Percentiles rank a stretch among this genome's conserved stretches.
Conservation (phyloP, 2,329 filamentous ascomycete species). For the Exophiala calicioides region DNA sequence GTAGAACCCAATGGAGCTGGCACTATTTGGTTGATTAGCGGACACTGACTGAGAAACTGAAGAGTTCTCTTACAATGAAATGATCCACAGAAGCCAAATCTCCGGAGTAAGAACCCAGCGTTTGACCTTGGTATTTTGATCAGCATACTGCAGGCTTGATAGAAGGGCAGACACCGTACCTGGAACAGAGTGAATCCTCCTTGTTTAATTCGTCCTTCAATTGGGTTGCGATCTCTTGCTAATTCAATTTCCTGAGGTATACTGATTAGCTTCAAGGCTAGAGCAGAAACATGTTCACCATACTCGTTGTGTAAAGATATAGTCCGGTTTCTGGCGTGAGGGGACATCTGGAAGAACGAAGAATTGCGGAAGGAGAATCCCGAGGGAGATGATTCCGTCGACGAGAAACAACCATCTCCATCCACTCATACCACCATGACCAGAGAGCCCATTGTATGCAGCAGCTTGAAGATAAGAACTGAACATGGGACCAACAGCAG, state of each 20-base stretch:
- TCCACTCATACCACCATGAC: conserved; percentile 50
- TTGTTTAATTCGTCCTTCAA: conserved; percentile 2
- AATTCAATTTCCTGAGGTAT: conserved; percentile 1
- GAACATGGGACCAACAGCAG: conserved; percentile 46
- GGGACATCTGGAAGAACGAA: conserved; percentile 1
- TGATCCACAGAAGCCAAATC: conserved; percentile 4
- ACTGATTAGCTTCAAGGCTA: neutral
- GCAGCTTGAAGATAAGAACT: conserved; percentile 59
- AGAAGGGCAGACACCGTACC: neutral
- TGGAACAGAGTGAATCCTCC: neutral
- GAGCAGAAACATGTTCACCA: neutral
- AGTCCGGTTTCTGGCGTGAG: neutral
- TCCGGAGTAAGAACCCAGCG: conserved; percentile 1
- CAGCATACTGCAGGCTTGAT: too few species aligned
- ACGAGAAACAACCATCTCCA: conserved; percentile 42
- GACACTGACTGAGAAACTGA: too few species aligned
- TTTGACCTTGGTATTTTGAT: neutral
- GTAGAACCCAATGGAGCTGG: neutral
- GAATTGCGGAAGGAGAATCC: conserved; percentile 3
- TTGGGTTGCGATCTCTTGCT: conserved; percentile 4
- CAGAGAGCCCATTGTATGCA: conserved; percentile 55
- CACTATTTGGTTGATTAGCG: too few species aligned
- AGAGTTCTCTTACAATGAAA: neutral
- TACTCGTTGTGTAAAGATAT: neutral
- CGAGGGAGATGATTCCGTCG: conserved; percentile 37